Evolutionary conservation across 228 moss, liverwort and hornwort genomes (phyloP), one percentile per base, ranked within the genome.

Genomic region (Sphagnum fallax): DNA sequence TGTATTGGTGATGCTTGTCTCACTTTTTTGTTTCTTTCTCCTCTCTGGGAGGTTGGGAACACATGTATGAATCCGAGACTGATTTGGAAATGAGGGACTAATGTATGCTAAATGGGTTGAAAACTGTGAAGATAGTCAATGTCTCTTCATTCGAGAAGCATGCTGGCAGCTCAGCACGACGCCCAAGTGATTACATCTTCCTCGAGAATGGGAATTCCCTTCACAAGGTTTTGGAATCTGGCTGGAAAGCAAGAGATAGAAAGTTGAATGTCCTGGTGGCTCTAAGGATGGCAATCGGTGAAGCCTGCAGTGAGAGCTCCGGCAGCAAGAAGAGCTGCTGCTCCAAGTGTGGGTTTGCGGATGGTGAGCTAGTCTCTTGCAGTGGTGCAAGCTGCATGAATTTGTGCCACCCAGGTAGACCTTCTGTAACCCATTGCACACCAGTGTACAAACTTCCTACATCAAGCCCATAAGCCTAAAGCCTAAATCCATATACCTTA

Each of bases 101-200:
- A 60, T 11, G 15, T 15, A 11, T 11, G 11, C 11, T 60, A 11
- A 11, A 60, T 60, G 15, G 12, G 11, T 15, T 15, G 11, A 60
- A 15, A 11, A 60, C 12, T 32, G 32, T 32, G 32, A 81, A 94
- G 94, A 82, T 85, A 63, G 88, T 97, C 47, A 97, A 93, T 75
- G 97, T 97, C 62, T 97, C 97, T 73, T 93, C 97, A 6, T 97
- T 97, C 70, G 97, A 97, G 70, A 97, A 91, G 78, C 97, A 97
- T 77, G 97, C 97, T 64, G 97, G 97, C 32, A 97, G 97, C 76
- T 84, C 91, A 79, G 97, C 97, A 47, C 89, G 97, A 69, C 97
- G 93, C 78, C 97, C 97, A 49, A 93, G 97, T 74, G 97, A 97
- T 75, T 97, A 83, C 60, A 97, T 97, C 63, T 90, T 87, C 69